A percentile compares a stretch with the other conserved stretches of the same genome.
Evolutionary conservation across 495 filamentous ascomycete genomes (phyloP).

Genomic region (Astrothelium macrocarpum): DNA sequence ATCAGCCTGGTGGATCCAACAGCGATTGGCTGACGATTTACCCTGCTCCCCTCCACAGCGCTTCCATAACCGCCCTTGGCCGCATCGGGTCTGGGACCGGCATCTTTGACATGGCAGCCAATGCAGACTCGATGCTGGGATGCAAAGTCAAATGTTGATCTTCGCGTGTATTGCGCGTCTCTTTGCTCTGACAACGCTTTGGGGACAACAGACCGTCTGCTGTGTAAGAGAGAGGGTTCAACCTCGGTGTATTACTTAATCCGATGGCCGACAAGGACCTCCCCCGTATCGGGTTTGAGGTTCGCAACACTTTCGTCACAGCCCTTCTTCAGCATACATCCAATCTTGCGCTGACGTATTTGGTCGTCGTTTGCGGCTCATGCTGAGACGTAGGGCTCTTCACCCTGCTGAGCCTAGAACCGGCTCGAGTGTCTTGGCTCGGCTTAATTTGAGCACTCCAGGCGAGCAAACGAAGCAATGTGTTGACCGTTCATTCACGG

Average conservation of each 20-base stretch:
- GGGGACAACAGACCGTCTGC: too few relatives aligned
- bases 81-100: neutral
- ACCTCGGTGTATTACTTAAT: neutral
- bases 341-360: neutral
- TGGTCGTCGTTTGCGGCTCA: neutral
- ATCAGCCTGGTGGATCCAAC: neutral
- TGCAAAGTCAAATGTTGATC: neutral
- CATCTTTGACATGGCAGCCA: neutral
- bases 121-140: neutral
- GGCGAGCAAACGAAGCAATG: neutral
- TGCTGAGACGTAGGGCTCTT: neutral
- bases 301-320: constrained; percentile 5
- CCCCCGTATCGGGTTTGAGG: neutral
- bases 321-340: neutral
- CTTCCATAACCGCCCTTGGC: neutral
- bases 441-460: neutral
- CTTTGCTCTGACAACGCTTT: too few relatives aligned
- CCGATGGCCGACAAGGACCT: neutral
- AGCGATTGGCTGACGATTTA: neutral
- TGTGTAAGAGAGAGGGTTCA: neutral
- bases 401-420: neutral
- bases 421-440: neutral
- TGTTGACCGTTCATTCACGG: neutral
- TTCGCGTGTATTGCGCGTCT: neutral
- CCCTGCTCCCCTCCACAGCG: neutral